Evolutionary conservation across 257 asterid genomes (phyloP).

Genomic region (Solanum paucissectum): DNA sequence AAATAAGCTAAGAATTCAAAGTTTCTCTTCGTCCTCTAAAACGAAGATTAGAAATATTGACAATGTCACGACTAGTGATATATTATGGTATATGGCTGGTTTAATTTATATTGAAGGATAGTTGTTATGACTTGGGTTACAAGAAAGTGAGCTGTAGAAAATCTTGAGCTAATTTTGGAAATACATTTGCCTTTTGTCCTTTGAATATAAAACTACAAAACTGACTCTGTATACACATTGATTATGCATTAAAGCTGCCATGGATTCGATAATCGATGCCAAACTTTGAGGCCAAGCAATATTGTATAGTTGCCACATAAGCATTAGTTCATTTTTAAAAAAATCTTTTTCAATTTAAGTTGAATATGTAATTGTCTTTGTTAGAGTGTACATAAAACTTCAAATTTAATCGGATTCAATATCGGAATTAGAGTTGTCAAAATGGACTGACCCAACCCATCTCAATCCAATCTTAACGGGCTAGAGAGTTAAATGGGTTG

Average conservation of each 20-base stretch:
- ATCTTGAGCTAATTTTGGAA: neutral
- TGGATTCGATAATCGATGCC: neutral
- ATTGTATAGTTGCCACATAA: neutral
- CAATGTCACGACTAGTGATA: neutral
- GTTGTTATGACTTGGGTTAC: neutral
- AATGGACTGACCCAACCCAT: too few species aligned
- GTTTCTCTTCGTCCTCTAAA: neutral
- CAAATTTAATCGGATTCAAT: neutral
- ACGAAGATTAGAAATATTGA: neutral
- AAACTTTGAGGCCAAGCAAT: neutral
- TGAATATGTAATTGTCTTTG: too few species aligned
- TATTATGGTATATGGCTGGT: neutral
- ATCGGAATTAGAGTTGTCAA: accelerated
- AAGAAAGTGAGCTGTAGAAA: neutral
- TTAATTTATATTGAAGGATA: neutral
- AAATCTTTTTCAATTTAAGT: too few species aligned
- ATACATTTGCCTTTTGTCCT: neutral
- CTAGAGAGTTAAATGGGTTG: too few species aligned
- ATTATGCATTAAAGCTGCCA: neutral
- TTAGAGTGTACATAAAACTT: too few species aligned
- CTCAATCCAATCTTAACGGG: too few species aligned
- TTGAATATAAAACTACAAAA: neutral
- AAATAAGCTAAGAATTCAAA: neutral
- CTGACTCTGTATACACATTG: neutral
- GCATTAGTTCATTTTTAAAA: neutral